Evolutionary conservation across 805 yeast genomes (phyloP).

Genomic region (Zygoascus bituminiphila): DNA sequence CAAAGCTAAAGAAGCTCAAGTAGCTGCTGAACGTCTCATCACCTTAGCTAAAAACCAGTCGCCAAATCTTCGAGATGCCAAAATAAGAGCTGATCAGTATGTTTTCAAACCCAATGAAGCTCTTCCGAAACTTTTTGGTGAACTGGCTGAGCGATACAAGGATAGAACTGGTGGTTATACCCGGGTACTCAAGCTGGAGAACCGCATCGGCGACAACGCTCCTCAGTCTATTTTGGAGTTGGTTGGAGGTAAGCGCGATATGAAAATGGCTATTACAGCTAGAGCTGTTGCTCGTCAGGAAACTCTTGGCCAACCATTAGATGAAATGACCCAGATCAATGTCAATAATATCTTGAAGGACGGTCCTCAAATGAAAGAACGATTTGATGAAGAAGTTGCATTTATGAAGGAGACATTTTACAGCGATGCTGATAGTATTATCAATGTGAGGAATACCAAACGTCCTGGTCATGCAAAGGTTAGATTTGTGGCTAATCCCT

Average conservation of each 20-base stretch:
- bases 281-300: constrained; percentile 75
- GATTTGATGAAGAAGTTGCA: constrained; percentile 58
- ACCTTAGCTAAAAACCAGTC: constrained; percentile 43
- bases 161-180: constrained; percentile 75
- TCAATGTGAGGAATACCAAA: constrained; percentile 4
- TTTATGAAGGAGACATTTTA: constrained; percentile 42
- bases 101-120: constrained; percentile 42
- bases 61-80: constrained; percentile 15
- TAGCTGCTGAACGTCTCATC: constrained; percentile 54
- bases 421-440: constrained; percentile 9
- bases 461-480: constrained; percentile 11
- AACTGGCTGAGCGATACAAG: constrained; percentile 54
- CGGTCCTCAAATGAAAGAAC: constrained; percentile 42
- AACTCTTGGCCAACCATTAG: constrained; percentile 47
- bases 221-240: constrained; percentile 83
- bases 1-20: constrained; percentile 63
- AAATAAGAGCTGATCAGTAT: constrained; percentile 32
- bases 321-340: constrained; percentile 47
- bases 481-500: constrained; percentile 15
- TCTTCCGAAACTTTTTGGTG: constrained; percentile 59
- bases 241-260: constrained; percentile 66
- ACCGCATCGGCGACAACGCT: constrained; percentile 81
- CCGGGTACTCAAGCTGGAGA: constrained; percentile 73
- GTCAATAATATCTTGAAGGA: constrained; percentile 41
- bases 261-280: constrained; percentile 72